Evolutionary conservation across 805 yeast genomes (phyloP).

Genomic region (Yamadazyma laniorum): DNA sequence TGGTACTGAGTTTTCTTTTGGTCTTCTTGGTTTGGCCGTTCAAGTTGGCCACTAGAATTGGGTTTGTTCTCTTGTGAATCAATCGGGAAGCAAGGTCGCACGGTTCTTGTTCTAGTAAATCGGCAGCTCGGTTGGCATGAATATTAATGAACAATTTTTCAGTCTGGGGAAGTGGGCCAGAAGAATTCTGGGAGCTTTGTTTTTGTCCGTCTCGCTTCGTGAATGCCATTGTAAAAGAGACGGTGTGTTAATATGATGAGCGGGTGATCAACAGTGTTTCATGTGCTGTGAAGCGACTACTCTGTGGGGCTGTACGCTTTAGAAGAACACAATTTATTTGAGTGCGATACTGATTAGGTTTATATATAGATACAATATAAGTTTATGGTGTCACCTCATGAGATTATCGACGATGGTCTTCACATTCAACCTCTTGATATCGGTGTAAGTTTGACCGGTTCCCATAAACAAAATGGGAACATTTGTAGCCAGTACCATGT

Average conservation of each 20-base stretch:
- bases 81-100: slow-evolving; percentile 5
- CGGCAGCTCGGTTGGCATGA: slow-evolving; percentile 41
- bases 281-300: too few species aligned
- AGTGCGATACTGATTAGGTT: too few species aligned
- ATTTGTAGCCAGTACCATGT: slow-evolving; percentile 94
- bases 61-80: slow-evolving; percentile 19
- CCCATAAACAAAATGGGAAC: slow-evolving; percentile 96
- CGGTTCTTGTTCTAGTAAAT: slow-evolving; percentile 21
- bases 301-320: too few species aligned
- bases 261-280: too few species aligned
- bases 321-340: too few species aligned
- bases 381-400: slow-evolving; percentile 51
- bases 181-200: not conserved
- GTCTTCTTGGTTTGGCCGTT: slow-evolving; percentile 30
- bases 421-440: slow-evolving; percentile 83
- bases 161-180: not conserved
- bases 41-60: slow-evolving; percentile 35
- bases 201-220: not conserved
- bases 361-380: too few species aligned
- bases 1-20: slow-evolving; percentile 29
- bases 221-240: not conserved
- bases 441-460: slow-evolving; percentile 96
- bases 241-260: too few species aligned
- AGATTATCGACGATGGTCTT: slow-evolving; percentile 88
- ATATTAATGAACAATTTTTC: slow-evolving; percentile 26